phyloP scores from a whole-genome alignment of 139 green algal genomes.

The Deuterostichococcus epilithicus region DNA sequence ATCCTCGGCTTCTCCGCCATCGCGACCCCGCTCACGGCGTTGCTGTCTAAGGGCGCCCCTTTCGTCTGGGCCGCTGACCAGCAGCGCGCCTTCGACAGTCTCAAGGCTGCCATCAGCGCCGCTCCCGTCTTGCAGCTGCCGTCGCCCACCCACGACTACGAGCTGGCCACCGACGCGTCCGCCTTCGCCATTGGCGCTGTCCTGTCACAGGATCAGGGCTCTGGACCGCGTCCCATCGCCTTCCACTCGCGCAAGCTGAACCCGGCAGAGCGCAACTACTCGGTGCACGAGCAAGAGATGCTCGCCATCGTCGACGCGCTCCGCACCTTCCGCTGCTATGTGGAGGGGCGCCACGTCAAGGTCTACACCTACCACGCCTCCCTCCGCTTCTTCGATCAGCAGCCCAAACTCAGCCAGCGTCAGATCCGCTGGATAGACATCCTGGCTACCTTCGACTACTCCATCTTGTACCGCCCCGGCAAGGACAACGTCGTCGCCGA shows the following conservation, averaged over 20 bases:
- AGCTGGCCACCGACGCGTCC: conserved; percentile 24
- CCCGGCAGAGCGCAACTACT: neutral
- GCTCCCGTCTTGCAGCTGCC: conserved; percentile 6
- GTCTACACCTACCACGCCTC: conserved; percentile 4
- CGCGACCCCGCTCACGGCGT: conserved; percentile 15
- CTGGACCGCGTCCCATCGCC: neutral
- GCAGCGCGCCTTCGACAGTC: conserved; percentile 4
- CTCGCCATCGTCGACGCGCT: conserved; percentile 27
- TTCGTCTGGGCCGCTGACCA: conserved; percentile 19
- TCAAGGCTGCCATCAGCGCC: conserved; percentile 5
- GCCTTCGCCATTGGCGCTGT: conserved; percentile 27
- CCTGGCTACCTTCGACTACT: neutral
- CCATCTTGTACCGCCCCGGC: neutral
- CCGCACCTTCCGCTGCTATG: conserved; percentile 17
- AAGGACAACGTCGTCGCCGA: neutral
- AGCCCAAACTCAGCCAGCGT: neutral
- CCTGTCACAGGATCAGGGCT: conserved; percentile 27
- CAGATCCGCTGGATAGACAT: neutral
- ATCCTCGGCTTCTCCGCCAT: conserved; percentile 27
- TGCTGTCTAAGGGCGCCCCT: conserved; percentile 19
- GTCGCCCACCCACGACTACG: neutral
- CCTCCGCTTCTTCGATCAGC: neutral
- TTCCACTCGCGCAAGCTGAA: neutral
- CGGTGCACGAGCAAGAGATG: conserved; percentile 27
- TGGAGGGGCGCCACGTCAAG: conserved; percentile 13